phyloP scores from a whole-genome alignment of 1,284 basidiomycete genomes.

The Pterulicium gracile region DNA sequence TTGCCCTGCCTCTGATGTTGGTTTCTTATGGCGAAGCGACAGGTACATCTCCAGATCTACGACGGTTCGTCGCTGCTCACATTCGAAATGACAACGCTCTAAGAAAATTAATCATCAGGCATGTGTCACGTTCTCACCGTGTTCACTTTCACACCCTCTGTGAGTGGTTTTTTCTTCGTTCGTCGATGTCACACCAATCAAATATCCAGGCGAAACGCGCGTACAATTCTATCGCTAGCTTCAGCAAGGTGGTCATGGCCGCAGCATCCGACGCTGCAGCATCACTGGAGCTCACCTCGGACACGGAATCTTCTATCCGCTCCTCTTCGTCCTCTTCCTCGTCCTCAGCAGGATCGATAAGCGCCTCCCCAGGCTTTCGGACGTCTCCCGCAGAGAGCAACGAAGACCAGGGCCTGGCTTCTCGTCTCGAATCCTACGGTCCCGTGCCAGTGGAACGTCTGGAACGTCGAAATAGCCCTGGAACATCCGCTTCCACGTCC shows the following conservation, averaged over 20 bases:
- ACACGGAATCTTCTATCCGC: conserved; percentile 20
- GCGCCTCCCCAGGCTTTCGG: too few relatives aligned
- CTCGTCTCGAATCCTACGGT: too few relatives aligned
- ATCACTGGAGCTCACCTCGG: conserved; percentile 14
- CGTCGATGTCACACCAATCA: background rate
- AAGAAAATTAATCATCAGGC: conserved; percentile 19
- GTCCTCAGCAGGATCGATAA: conserved; percentile 17
- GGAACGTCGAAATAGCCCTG: too few relatives aligned
- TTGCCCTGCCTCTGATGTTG: too few relatives aligned
- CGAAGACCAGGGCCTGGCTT: too few relatives aligned
- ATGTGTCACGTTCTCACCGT: conserved; percentile 65
- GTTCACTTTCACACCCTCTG: conserved; percentile 58
- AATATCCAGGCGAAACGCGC: conserved; percentile 40
- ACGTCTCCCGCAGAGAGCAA: too few relatives aligned
- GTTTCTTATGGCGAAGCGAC: too few relatives aligned
- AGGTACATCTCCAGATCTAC: conserved; percentile 70
- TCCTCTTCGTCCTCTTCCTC: conserved; percentile 32
- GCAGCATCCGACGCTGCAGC: too few relatives aligned
- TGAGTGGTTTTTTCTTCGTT: conserved; percentile 16
- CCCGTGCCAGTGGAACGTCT: too few relatives aligned
- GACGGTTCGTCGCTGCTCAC: conserved; percentile 29
- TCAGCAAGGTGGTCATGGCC: conserved; percentile 45
- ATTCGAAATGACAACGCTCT: background rate
- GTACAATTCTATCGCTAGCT: conserved; percentile 45
- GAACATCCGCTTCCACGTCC: too few relatives aligned